Evolutionary conservation across 73 alveolate species (phyloP).

Genomic region (Uronychia setigera): DNA sequence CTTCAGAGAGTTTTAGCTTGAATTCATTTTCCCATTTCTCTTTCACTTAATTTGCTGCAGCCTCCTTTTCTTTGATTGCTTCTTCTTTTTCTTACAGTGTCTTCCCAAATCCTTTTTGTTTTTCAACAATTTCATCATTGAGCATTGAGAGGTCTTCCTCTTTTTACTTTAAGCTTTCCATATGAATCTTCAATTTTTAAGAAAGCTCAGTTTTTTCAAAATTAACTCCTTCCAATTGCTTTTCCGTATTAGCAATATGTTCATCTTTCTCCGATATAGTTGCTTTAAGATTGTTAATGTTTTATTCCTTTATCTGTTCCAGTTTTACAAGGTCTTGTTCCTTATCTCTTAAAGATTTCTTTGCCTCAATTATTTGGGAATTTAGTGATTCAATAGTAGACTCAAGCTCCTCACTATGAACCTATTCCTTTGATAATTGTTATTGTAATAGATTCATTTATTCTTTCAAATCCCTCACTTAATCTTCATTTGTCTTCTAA

Average conservation of each 20-base stretch:
- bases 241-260: not conserved
- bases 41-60: not conserved
- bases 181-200: not conserved
- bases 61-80: not conserved
- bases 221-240: not conserved
- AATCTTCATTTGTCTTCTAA: not conserved
- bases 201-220: not conserved
- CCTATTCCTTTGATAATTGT: not conserved
- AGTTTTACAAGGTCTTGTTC: not conserved
- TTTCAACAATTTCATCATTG: not conserved
- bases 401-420: not conserved
- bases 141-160: not conserved
- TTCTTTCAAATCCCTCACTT: not conserved
- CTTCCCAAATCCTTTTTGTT: not conserved
- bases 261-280: not conserved
- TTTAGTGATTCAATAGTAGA: not conserved
- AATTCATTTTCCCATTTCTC: not conserved
- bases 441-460: not conserved
- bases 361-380: constrained; percentile 4
- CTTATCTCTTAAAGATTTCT: not conserved
- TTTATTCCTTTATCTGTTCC: not conserved
- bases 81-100: not conserved
- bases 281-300: not conserved
- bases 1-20: not conserved
- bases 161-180: not conserved